phyloP scores from a whole-genome alignment of 257 asterid species.

The Lycium barbarum region DNA sequence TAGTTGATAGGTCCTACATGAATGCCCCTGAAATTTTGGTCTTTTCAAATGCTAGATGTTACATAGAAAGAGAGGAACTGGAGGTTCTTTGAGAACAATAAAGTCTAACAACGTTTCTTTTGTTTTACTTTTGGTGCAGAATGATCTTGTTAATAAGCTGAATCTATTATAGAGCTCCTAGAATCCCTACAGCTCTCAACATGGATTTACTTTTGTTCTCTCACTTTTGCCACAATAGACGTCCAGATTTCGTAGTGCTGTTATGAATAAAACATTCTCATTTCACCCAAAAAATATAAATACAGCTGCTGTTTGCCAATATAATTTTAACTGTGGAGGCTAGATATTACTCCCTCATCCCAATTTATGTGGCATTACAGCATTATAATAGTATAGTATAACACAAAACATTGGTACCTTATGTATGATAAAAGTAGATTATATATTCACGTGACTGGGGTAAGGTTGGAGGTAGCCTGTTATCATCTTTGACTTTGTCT shows the following conservation, averaged over 20 bases:
- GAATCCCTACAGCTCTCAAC: background rate
- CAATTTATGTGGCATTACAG: background rate
- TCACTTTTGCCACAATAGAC: background rate
- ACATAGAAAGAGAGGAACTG: background rate
- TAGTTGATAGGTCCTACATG: background rate
- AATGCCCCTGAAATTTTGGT: background rate
- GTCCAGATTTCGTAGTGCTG: background rate
- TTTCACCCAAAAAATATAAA: background rate
- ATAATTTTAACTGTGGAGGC: background rate
- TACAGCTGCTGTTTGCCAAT: background rate
- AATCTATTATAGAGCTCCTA: background rate
- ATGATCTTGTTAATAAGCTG: background rate
- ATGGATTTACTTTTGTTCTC: background rate
- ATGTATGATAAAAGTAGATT: background rate
- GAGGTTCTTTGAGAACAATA: background rate
- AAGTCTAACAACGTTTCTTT: background rate
- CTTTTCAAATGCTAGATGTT: constrained; percentile 3
- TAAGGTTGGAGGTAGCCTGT: background rate
- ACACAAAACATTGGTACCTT: background rate
- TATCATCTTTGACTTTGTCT: constrained; percentile 7
- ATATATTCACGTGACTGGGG: background rate
- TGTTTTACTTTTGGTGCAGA: background rate
- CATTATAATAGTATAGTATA: background rate
- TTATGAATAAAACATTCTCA: background rate
- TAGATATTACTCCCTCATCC: background rate